Evolutionary conservation across 805 yeast species (phyloP), one percentile per base, ranked within the genome.

Genomic region (Blastobotrys americana): DNA sequence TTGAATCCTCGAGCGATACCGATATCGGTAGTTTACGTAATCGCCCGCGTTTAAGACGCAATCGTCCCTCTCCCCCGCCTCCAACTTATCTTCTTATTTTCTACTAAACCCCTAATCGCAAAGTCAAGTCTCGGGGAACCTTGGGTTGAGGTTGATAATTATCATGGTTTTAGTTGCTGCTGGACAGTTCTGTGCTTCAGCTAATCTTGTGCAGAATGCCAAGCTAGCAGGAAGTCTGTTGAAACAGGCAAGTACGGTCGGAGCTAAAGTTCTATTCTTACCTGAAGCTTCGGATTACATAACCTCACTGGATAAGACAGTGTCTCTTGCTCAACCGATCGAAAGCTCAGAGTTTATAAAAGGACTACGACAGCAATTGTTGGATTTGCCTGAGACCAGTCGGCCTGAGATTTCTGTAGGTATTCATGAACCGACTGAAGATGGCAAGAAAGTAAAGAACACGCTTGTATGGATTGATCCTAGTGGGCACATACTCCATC

Each of bases 241-340:
- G 15, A 59, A 65, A n/a, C 63, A 69, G 42, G 95, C 97, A 0
- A 73, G 82, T 0, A 65, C 64, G 2, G 59, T 70, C 13, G 74
- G 81, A 3, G 88, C 83, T 10, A 70, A 73, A 50, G 77, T 86
- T 2, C 68, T 93, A 3, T 87, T 93, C 57, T 72, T 90, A 37
- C 97, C 97, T 1, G 98, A 90, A 61, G 97, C 97, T 0, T 74
- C 93, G 3, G 97, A 90, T 60, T 90, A 87, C 60, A 72, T 90
- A 34, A 77, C 77, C 56, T 81, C 89, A 1, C 9, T 9, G 15
- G 27, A 16, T 17, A 89, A 86, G 53, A 80, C 94, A 0, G 68
- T 71, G 42, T 53, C 66, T 21, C 65, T 90, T n/a, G 87, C 82
- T 0, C 58, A 69, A 34, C 47, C 73, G 10, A 68, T 72, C 21